These are phyloP conservation scores for Dionaea muscipula DNA, from an alignment of 179 eudicot genomes.

Conservation along the genomic window DNA sequence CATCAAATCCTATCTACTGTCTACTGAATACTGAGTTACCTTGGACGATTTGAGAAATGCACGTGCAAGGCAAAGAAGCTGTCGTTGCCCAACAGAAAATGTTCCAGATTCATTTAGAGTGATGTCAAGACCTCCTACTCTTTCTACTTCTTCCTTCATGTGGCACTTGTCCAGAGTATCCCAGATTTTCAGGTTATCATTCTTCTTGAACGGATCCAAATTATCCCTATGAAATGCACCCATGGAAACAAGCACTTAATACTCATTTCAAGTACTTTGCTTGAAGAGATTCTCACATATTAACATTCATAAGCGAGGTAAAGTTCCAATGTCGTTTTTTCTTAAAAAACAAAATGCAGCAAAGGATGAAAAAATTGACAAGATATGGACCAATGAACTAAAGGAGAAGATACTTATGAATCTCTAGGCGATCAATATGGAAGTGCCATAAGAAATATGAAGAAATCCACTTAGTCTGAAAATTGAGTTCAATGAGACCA, in stretches of 20 bases:
- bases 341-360: neutral
- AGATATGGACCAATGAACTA: neutral
- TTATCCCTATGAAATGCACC: slow-evolving; percentile 45
- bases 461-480: neutral
- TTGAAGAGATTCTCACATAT: neutral
- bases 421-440: neutral
- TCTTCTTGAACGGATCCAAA: slow-evolving; percentile 53
- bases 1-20: too few relatives aligned
- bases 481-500: neutral
- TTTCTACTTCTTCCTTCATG: slow-evolving; percentile 67
- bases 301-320: neutral
- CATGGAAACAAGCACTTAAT: neutral
- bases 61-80: slow-evolving; percentile 97
- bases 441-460: neutral
- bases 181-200: slow-evolving; percentile 58
- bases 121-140: slow-evolving; percentile 69
- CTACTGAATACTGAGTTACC: slow-evolving; percentile 32
- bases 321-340: neutral
- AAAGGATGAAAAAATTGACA: neutral
- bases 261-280: neutral
- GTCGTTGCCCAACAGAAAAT: slow-evolving; percentile 91
- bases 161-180: slow-evolving; percentile 66
- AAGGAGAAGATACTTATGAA: too few relatives aligned
- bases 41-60: slow-evolving; percentile 81
- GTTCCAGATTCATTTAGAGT: slow-evolving; percentile 60